phyloP scores from a whole-genome alignment of 2,329 filamentous ascomycete species.

The Juglanconis sp. region DNA sequence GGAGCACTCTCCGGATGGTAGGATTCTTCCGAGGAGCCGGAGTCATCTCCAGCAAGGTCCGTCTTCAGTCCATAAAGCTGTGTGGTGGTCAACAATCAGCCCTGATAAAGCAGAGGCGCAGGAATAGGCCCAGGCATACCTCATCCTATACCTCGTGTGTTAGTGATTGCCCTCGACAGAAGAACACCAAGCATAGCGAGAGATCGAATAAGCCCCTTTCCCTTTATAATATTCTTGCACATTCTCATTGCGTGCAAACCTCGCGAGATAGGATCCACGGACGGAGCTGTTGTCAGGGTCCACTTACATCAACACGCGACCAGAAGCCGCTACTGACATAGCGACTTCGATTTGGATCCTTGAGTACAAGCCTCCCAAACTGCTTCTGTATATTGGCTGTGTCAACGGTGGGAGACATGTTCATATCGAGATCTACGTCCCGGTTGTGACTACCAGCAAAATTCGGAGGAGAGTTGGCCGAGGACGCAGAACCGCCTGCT shows the following conservation, averaged over 20 bases:
- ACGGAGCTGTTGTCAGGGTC: not conserved
- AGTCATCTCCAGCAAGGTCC: slow-evolving; percentile 33
- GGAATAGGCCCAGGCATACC: not conserved
- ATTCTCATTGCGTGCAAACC: too few relatives aligned
- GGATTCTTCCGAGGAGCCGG: slow-evolving; percentile 38
- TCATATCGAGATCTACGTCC: slow-evolving; percentile 16
- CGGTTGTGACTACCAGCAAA: slow-evolving; percentile 22
- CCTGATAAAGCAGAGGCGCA: too few relatives aligned
- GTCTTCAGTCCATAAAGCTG: slow-evolving; percentile 44
- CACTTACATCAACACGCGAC: slow-evolving; percentile 51
- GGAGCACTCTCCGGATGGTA: slow-evolving; percentile 27
- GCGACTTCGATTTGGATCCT: slow-evolving; percentile 39
- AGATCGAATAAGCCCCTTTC: too few relatives aligned
- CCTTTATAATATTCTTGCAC: too few relatives aligned
- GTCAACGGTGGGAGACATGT: slow-evolving; percentile 1
- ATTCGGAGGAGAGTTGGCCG: slow-evolving; percentile 28
- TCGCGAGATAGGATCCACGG: not conserved
- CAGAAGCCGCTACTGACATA: slow-evolving; percentile 54
- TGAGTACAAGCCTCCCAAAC: slow-evolving; percentile 46
- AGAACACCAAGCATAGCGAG: too few relatives aligned
- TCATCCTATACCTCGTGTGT: not conserved
- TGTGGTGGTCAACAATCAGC: slow-evolving; percentile 19
- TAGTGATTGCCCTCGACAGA: not conserved
- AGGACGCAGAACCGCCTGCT: slow-evolving; percentile 25
- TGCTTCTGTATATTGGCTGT: slow-evolving; percentile 32